These are phyloP conservation scores for Geotrichum europaeum DNA, from an alignment of 1,139 yeast species.

Conservation along the genomic window DNA sequence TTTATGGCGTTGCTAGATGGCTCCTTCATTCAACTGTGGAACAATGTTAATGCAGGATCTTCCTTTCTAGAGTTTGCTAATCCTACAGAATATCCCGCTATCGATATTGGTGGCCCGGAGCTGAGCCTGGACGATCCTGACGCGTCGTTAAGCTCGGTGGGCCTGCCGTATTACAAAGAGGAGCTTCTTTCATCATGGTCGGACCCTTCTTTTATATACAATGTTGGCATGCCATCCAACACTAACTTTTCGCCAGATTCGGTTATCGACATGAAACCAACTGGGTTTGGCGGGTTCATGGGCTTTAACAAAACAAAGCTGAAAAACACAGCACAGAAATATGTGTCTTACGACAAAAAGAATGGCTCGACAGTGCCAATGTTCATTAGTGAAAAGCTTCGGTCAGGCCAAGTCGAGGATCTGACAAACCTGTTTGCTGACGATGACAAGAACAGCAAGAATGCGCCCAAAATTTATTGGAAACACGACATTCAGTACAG, in stretches of 20 bases:
- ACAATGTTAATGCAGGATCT: conserved; percentile 31
- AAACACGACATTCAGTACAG: conserved; percentile 76
- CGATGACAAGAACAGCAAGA: conserved; percentile 22
- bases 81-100: conserved; percentile 48
- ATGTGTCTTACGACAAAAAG: conserved; percentile 40
- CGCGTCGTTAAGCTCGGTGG: conserved; percentile 63
- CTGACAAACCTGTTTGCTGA: conserved; percentile 25
- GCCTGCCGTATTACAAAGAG: conserved; percentile 83
- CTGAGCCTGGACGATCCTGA: conserved; percentile 43
- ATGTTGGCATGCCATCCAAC: conserved; percentile 32
- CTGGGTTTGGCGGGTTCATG: conserved; percentile 33
- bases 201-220: conserved; percentile 25
- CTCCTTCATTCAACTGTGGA: conserved; percentile 73
- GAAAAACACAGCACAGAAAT: conserved; percentile 38
- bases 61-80: conserved; percentile 45
- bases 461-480: conserved; percentile 65
- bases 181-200: conserved; percentile 72
- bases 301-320: conserved; percentile 49
- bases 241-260: conserved; percentile 24
- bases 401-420: conserved; percentile 28
- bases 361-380: conserved; percentile 45
- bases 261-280: conserved; percentile 26
- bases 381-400: conserved; percentile 63
- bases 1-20: conserved; percentile 61
- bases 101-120: conserved; percentile 23